A percentile compares a stretch with the other conserved stretches of the same genome.
These are phyloP conservation scores for Anacardium occidentale DNA, from an alignment of 345 rosid genomes.

Conservation along the genomic window DNA sequence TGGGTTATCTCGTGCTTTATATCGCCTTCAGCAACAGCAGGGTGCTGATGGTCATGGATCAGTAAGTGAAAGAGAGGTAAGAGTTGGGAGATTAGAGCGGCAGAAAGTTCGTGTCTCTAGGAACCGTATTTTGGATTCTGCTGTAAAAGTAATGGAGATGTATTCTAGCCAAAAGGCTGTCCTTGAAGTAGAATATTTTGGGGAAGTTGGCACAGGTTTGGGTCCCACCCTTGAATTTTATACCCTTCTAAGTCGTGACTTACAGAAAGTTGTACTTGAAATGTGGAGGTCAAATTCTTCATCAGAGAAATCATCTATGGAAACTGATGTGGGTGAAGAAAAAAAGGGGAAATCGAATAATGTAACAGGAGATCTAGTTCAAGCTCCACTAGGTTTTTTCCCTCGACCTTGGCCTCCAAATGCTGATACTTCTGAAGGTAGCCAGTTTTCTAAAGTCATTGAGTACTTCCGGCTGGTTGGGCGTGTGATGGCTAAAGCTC, in stretches of 20 bases:
- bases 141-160: constrained; percentile 99
- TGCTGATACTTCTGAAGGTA: constrained; percentile 71
- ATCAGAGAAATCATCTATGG: constrained; percentile 48
- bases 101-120: constrained; percentile 99
- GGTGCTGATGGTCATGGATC: constrained; percentile 95
- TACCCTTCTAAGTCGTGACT: constrained; percentile 90
- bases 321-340: constrained; percentile 53
- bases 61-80: constrained; percentile 79
- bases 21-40: constrained; percentile 99
- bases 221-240: constrained; percentile 99
- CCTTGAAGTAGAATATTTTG: constrained; percentile 99
- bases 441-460: constrained; percentile 60
- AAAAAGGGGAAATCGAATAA: constrained; percentile 42
- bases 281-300: constrained; percentile 87
- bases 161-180: constrained; percentile 98
- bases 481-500: constrained; percentile 98
- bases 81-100: constrained; percentile 95
- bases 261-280: constrained; percentile 77
- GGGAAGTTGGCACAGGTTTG: constrained; percentile 99
- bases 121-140: constrained; percentile 95
- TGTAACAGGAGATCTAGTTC: constrained; percentile 52
- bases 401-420: constrained; percentile 91
- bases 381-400: constrained; percentile 88
- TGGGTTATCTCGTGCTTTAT: constrained; percentile 94
- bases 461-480: constrained; percentile 92